Evolutionary conservation across 352 stramenopile species (phyloP).

Genomic region (Phytophthora colocasiae): DNA sequence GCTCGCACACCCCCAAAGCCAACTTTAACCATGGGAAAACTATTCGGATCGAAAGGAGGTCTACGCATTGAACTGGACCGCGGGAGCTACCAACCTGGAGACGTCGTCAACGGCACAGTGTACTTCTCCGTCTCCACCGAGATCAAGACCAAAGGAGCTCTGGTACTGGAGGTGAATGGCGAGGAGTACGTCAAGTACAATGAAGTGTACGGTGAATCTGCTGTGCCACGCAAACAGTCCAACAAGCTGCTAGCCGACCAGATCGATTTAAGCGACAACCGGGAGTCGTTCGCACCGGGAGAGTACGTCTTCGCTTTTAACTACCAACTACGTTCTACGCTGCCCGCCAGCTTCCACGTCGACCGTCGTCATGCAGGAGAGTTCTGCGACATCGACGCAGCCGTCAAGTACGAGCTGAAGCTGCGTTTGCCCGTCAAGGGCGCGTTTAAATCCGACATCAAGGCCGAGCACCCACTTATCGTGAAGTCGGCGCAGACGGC

Average conservation of each 20-base stretch:
- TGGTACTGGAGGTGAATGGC: constrained; percentile 33
- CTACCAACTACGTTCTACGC: constrained; percentile 25
- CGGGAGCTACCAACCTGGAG: constrained; percentile 28
- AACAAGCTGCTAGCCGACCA: constrained; percentile 29
- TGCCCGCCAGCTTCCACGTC: constrained; percentile 32
- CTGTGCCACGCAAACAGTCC: constrained; percentile 16
- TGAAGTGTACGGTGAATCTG: constrained; percentile 29
- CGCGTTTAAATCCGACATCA: constrained; percentile 21
- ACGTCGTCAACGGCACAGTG: constrained; percentile 34
- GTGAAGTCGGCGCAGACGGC: constrained; percentile 20
- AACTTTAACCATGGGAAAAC: constrained; percentile 23
- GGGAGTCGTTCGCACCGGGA: constrained; percentile 52
- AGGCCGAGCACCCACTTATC: constrained; percentile 14
- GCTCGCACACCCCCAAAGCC: not conserved
- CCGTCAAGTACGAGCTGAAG: constrained; percentile 37
- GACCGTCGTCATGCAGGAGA: constrained; percentile 21
- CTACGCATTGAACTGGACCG: constrained; percentile 37
- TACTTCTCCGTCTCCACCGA: constrained; percentile 32
- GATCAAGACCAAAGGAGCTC: constrained; percentile 35
- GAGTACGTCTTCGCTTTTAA: constrained; percentile 42
- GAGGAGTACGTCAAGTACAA: constrained; percentile 41
- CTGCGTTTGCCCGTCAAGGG: constrained; percentile 32
- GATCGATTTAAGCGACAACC: constrained; percentile 51
- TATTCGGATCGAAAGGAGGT: constrained; percentile 32
- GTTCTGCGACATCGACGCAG: constrained; percentile 38